These are phyloP conservation scores for Cinnamomum micranthum DNA, from an alignment of 164 flowering plant genomes.

Conservation along the genomic window DNA sequence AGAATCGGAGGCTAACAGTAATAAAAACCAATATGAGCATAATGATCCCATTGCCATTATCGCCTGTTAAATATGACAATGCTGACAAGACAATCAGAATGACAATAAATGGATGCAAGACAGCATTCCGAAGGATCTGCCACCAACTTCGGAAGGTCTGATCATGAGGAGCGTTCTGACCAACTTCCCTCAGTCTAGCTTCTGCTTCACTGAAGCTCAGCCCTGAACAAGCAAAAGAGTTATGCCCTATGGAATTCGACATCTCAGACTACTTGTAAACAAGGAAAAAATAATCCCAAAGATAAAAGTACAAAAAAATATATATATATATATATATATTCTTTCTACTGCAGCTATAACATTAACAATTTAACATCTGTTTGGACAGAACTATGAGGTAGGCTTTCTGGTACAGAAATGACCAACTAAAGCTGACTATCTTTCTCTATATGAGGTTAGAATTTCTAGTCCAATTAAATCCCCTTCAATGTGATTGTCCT, in stretches of 20 bases:
- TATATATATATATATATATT: too few species aligned
- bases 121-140: constrained; percentile 72
- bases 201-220: constrained; percentile 75
- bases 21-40: constrained; percentile 63
- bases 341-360: neutral
- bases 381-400: neutral
- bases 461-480: neutral
- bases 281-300: neutral
- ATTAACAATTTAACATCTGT: neutral
- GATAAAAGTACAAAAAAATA: too few species aligned
- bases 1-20: constrained; percentile 67
- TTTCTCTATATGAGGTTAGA: neutral
- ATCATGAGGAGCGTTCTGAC: constrained; percentile 63
- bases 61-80: constrained; percentile 50
- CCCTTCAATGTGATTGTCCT: too few species aligned
- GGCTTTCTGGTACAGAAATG: neutral
- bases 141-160: constrained; percentile 66
- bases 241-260: neutral
- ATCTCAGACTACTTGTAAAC: neutral
- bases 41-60: constrained; percentile 57
- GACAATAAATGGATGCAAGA: constrained; percentile 75
- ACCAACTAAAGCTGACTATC: too few species aligned
- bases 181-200: constrained; percentile 53
- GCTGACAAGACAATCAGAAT: constrained; percentile 59
- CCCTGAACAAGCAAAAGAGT: constrained; percentile 32